Conservation (phyloP, 352 stramenopile genomes). For the Pythium rhizo-oryzae region DNA sequence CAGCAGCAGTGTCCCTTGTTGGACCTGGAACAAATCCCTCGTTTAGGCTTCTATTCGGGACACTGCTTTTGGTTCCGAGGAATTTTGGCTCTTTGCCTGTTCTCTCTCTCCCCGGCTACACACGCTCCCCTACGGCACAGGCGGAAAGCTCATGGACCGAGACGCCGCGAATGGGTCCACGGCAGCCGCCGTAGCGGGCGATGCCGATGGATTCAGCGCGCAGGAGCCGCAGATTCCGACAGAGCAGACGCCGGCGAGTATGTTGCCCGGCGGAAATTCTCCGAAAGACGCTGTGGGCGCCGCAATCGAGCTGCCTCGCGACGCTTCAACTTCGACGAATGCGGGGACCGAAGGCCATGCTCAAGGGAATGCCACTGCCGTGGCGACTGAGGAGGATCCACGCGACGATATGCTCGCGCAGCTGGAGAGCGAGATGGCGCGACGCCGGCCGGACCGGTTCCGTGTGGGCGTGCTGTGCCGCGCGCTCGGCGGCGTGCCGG, state of each 20-base stretch:
- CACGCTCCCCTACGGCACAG: conserved; percentile 21
- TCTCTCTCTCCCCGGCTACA: conserved; percentile 12
- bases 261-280: conserved; percentile 8
- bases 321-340: conserved; percentile 11
- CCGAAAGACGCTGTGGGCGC: conserved; percentile 1
- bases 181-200: background rate
- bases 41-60: conserved; percentile 14
- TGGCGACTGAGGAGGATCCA: background rate
- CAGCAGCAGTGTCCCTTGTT: background rate
- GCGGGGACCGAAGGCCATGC: background rate
- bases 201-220: background rate
- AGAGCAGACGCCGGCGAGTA: conserved; percentile 3
- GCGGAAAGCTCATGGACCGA: conserved; percentile 12
- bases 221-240: background rate
- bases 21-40: conserved; percentile 8
- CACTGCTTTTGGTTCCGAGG: conserved; percentile 4
- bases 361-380: background rate
- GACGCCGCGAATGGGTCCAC: conserved; percentile 6
- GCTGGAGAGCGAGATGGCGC: conserved; percentile 66
- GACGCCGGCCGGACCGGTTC: conserved; percentile 73
- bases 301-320: conserved; percentile 5
- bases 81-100: conserved; percentile 7
- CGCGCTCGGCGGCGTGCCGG: conserved; percentile 64
- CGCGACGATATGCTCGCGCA: conserved; percentile 33
- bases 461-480: conserved; percentile 72